A percentile compares a stretch with the other conserved stretches of the same genome.
phyloP scores from a whole-genome alignment of 2,329 filamentous ascomycete genomes.

The Cryphonectria naterciae region DNA sequence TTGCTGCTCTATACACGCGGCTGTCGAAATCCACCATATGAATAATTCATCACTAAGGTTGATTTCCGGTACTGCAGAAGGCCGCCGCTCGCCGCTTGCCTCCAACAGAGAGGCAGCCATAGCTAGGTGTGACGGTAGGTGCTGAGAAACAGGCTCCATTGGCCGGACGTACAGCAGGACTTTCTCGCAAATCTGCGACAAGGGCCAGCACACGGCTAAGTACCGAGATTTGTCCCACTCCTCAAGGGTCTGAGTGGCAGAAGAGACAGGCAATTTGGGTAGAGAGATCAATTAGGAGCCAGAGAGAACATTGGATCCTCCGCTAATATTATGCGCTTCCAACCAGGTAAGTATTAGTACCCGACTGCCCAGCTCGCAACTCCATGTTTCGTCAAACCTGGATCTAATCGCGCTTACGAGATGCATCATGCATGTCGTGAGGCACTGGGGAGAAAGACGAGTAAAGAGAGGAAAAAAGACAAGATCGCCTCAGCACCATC shows the following conservation, averaged over 20 bases:
- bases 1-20: background rate
- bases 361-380: background rate
- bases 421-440: background rate
- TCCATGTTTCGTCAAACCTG: background rate
- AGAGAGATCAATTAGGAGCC: background rate
- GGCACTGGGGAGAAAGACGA: background rate
- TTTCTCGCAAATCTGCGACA: conserved; percentile 30
- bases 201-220: conserved; percentile 25
- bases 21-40: no score
- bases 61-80: background rate
- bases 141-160: background rate
- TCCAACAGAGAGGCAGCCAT: background rate
- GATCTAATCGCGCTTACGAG: background rate
- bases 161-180: conserved; percentile 25
- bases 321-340: background rate
- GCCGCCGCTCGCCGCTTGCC: background rate
- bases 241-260: conserved; percentile 7
- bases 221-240: conserved; percentile 30
- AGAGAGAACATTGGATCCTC: background rate
- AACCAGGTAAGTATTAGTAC: background rate
- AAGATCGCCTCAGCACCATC: background rate
- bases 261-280: background rate
- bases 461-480: background rate
- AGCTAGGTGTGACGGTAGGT: conserved; percentile 9
- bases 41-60: background rate